Base-by-base conservation (phyloP, 495 filamentous ascomycete genomes). In the Friedmanniomyces simplex region DNA sequence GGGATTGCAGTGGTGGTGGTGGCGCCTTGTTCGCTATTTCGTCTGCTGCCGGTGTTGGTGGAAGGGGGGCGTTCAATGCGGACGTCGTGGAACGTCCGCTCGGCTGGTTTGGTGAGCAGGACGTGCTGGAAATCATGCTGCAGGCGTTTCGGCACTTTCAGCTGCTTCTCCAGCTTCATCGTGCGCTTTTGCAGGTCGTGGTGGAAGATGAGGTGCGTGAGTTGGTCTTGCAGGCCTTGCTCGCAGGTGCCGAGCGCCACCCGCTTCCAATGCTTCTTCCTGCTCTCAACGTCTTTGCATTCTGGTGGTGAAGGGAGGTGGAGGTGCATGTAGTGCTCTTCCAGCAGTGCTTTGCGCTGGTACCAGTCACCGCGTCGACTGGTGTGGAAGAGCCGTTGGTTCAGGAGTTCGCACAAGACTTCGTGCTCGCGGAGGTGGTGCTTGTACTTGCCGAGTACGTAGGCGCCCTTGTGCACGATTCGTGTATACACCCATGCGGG, bases 51-150 rank as follows among this genome's bases (percentile, higher is more conserved):
- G 36, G 51, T 64, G 2, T 59, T 10, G 66, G 66, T 10, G 66
- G 66, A 14, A 63, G 74, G 34, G 79, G 59, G 45, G 10, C 73
- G 77, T 51, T 86, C 84, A 50, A 97, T 74, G 39, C 85, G 85
- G 26, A 88, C 81, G 1, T 93, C 93, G 61, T 86, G 68, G 41
- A 94, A 78, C 1, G 74, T 82, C 51, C 88, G 82, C 64, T 91
- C 87, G 52, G 77, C 76, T 0, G 93, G 86, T 61, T 85, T 84
- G 13, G 75, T 74, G 20, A 98, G 78, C 42, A 79, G 79, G 8
- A 89, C 85, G 69, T 96, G 87, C 0, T 83, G 83, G 67, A 98
- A 98, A 68, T 96, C 89, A 69, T 98, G 93, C 65, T 96, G 90
- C 34, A 87, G 78, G 10, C 91, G 79, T 63, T 87, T 88, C 1